Conservation (phyloP, 495 filamentous ascomycete species). For the Haplographium delicatum region DNA sequence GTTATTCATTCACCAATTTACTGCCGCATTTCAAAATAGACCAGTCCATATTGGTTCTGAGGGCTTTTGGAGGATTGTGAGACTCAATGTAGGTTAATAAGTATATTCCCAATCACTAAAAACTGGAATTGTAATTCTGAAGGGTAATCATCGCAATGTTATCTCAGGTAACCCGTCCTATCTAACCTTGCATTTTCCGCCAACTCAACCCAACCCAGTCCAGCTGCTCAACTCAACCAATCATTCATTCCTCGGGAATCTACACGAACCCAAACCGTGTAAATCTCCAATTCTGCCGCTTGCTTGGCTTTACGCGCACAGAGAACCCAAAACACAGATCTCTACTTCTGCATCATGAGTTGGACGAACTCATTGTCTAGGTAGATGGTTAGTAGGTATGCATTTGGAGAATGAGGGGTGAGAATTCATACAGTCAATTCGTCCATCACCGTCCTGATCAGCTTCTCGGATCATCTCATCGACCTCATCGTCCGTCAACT, state of each 20-base stretch:
- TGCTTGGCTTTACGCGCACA: constrained; percentile 18
- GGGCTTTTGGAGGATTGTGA: too few species aligned
- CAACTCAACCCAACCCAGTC: too few species aligned
- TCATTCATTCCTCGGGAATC: not conserved
- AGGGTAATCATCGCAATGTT: constrained; percentile 21
- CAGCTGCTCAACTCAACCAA: not conserved
- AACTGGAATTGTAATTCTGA: constrained; percentile 16
- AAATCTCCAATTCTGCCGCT: constrained; percentile 1
- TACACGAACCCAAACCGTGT: constrained; percentile 1
- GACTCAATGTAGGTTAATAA: too few species aligned
- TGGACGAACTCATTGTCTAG: constrained; percentile 99
- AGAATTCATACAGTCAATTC: constrained; percentile 77
- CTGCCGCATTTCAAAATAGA: too few species aligned
- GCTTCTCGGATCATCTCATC: constrained; percentile 99
- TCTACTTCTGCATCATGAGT: constrained; percentile 99
- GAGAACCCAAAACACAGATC: constrained; percentile 23
- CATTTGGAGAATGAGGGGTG: not conserved
- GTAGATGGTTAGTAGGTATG: not conserved
- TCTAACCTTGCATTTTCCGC: constrained; percentile 11
- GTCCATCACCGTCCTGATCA: constrained; percentile 93
- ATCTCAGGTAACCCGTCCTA: constrained; percentile 2
- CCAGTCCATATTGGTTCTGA: too few species aligned
- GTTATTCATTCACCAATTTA: too few species aligned
- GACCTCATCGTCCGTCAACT: constrained; percentile 98
- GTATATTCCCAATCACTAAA: not conserved